These are phyloP conservation scores for Sugiyamaella qingdaonensis DNA, from an alignment of 805 yeast genomes.

Conservation along the genomic window DNA sequence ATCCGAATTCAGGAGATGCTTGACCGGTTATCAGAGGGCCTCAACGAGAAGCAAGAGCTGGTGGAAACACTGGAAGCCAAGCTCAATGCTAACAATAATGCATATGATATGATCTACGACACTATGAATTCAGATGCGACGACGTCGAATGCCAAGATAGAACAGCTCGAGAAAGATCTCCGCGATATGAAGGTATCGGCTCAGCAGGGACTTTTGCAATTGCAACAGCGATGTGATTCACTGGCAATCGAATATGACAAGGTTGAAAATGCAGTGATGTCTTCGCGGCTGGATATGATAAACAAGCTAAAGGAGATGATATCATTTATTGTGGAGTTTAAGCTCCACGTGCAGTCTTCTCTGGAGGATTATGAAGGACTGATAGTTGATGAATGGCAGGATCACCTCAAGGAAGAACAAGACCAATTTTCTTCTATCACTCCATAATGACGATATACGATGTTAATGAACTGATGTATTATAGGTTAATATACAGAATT, in stretches of 20 bases:
- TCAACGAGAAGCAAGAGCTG: conserved; percentile 53
- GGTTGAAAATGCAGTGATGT: conserved; percentile 41
- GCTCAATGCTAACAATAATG: conserved; percentile 47
- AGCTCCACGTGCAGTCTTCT: conserved; percentile 59
- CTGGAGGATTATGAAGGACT: conserved; percentile 52
- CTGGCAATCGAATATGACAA: conserved; percentile 52
- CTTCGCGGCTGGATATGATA: conserved; percentile 46
- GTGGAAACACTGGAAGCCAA: conserved; percentile 56
- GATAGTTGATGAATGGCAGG: conserved; percentile 5
- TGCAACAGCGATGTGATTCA: conserved; percentile 47
- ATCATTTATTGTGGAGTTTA: conserved; percentile 58
- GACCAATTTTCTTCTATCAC: not conserved
- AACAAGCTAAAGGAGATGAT: conserved; percentile 54
- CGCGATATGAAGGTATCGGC: conserved; percentile 45
- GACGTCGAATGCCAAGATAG: conserved; percentile 59
- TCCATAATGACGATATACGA: not conserved
- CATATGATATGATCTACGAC: conserved; percentile 54
- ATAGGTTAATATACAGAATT: not conserved
- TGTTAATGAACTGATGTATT: not conserved
- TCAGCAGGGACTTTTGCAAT: conserved; percentile 47
- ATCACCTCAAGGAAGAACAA: not conserved
- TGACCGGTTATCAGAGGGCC: conserved; percentile 51
- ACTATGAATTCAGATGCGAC: conserved; percentile 50
- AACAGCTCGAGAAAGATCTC: conserved; percentile 56
- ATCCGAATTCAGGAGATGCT: conserved; percentile 55